Conservation (phyloP, 2,329 filamentous ascomycete species). For the Nothopassalora personata region DNA sequence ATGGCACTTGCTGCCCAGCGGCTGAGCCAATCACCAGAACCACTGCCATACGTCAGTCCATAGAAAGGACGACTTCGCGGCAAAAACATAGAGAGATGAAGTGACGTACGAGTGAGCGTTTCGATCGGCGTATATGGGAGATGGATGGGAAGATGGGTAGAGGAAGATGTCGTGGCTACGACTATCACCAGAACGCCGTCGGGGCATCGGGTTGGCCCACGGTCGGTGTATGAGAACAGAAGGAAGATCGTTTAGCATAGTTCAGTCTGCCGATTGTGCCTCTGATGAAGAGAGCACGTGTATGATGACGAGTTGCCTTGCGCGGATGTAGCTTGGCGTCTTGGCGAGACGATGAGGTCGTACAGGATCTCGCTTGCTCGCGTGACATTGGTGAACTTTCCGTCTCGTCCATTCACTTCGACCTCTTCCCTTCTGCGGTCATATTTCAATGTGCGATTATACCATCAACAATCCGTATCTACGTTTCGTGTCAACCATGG, state of each 20-base stretch:
- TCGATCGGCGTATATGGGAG: neutral
- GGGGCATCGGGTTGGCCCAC: neutral
- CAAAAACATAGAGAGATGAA: neutral
- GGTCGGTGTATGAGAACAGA: neutral
- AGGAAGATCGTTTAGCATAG: neutral
- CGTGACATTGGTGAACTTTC: too few species aligned
- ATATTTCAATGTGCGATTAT: too few species aligned
- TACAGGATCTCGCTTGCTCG: too few species aligned
- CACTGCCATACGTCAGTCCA: neutral
- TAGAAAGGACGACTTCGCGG: neutral
- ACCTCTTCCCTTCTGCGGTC: too few species aligned
- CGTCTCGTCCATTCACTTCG: too few species aligned
- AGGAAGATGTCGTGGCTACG: neutral
- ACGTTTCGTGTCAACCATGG: too few species aligned
- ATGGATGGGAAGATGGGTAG: neutral
- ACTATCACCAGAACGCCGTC: neutral
- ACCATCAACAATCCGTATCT: too few species aligned
- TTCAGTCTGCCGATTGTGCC: neutral
- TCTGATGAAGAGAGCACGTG: neutral
- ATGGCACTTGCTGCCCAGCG: neutral
- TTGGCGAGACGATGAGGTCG: too few species aligned
- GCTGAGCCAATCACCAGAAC: neutral
- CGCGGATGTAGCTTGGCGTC: too few species aligned
- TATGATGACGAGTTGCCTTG: neutral
- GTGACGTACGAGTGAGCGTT: neutral